phyloP scores from a whole-genome alignment of 2,329 filamentous ascomycete genomes.

The Beauveria asiatica region DNA sequence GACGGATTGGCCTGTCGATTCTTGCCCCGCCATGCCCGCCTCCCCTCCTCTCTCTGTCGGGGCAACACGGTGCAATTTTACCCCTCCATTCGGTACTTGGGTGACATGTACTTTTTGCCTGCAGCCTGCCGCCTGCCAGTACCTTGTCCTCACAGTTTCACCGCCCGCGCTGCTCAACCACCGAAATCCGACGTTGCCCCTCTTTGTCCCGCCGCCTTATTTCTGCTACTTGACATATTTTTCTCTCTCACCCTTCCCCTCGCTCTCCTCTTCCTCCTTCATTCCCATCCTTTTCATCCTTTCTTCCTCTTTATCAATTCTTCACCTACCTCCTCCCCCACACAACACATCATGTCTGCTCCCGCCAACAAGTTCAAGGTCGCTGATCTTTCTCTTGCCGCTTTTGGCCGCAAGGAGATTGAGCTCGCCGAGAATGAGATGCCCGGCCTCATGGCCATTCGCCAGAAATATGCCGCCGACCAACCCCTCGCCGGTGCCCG shows the following conservation, averaged over 20 bases:
- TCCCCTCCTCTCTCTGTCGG: background rate
- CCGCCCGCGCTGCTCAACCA: slow-evolving; percentile 3
- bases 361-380: slow-evolving; percentile 96
- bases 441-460: slow-evolving; percentile 95
- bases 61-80: slow-evolving; percentile 2
- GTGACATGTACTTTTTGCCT: background rate
- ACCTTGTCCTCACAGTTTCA: background rate
- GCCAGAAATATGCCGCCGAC: slow-evolving; percentile 81
- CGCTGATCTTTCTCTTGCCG: slow-evolving; percentile 93
- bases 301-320: slow-evolving; percentile 18
- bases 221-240: slow-evolving; percentile 9
- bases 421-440: slow-evolving; percentile 95
- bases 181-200: slow-evolving; percentile 8
- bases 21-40: background rate
- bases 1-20: background rate
- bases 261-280: slow-evolving; percentile 17
- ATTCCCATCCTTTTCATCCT: slow-evolving; percentile 17
- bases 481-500: slow-evolving; percentile 91
- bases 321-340: slow-evolving; percentile 16
- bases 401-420: slow-evolving; percentile 98
- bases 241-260: slow-evolving; percentile 19
- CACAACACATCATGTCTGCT: slow-evolving; percentile 50
- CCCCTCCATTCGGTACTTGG: slow-evolving; percentile 6
- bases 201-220: slow-evolving; percentile 8
- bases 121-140: background rate